Evolutionary conservation across 208 protist species (phyloP).

Genomic region (Leishmania aethiopica): DNA sequence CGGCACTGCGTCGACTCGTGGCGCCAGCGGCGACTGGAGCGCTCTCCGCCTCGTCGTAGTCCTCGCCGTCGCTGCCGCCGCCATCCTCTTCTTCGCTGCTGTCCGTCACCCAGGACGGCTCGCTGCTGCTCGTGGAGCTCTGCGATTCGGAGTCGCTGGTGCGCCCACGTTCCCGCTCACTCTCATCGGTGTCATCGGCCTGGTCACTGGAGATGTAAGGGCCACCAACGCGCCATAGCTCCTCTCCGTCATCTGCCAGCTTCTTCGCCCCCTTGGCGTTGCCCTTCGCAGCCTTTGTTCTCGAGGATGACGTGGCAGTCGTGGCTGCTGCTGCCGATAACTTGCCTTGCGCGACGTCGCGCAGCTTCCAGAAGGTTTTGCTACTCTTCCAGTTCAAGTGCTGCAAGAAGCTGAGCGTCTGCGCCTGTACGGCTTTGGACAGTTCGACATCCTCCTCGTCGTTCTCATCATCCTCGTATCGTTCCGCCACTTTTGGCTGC

Average conservation of each 20-base stretch:
- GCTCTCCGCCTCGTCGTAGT: conserved; percentile 5
- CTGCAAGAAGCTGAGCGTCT: conserved; percentile 57
- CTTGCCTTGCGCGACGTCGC: conserved; percentile 64
- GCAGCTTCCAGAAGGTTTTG: conserved; percentile 65
- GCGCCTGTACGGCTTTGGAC: conserved; percentile 51
- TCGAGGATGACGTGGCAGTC: neutral
- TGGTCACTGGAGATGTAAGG: conserved; percentile 13
- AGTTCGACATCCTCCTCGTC: conserved; percentile 60
- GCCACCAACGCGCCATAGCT: conserved; percentile 30
- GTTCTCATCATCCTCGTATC: conserved; percentile 16
- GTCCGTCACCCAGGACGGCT: conserved; percentile 57
- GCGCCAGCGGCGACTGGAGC: neutral
- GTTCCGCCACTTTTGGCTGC: neutral
- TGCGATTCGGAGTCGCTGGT: conserved; percentile 2
- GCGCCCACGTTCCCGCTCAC: neutral
- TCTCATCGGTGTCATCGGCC: neutral
- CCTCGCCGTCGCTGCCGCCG: conserved; percentile 18
- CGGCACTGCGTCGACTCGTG: neutral
- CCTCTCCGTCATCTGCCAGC: conserved; percentile 11
- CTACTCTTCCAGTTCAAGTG: conserved; percentile 37
- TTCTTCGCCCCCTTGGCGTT: conserved; percentile 17
- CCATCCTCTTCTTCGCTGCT: conserved; percentile 40
- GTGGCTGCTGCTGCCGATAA: neutral
- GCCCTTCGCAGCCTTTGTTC: neutral
- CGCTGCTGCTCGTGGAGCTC: conserved; percentile 45